Base-by-base conservation (phyloP, 2,329 filamentous ascomycete species). In the Hymenoscyphus repandus region DNA sequence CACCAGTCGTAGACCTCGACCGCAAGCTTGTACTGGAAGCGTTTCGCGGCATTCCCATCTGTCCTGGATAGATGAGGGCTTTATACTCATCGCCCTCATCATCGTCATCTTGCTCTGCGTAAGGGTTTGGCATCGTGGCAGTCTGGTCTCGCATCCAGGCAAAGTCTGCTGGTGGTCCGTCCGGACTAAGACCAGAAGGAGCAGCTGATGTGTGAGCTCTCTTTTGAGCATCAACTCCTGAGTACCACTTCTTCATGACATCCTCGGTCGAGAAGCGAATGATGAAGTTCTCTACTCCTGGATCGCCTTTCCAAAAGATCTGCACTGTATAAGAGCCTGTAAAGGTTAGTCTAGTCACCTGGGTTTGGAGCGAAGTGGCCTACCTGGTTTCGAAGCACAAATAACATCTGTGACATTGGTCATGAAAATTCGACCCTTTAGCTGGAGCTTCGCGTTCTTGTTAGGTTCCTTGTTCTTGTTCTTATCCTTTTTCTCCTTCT, bases 351-450 rank as follows among this genome's bases (percentile, higher is more conserved):
- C 50, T 40, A 15, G 33, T 27, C 18, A 20, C 18, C n/a, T 40
- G 13, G 34, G 10, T 40, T 17, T 17, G 18, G 38, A 11, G 13
- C n/a, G 5, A 18, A 40, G 17, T 18, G 10, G 10, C 13, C 10
- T 80, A 95, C 91, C 90, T 70, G 90, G 88, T 69, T 91, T 96
- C 45, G 86, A 83, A 53, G 93, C 76, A 15, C 87, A 91, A 38
- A 96, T 76, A n/a, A 96, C 85, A 68, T 96, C 90, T 36, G 91
- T 97, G 49, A 99, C 92, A 65, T 99, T 99, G 60, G 91, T 90
- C 91, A 99, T 97, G 72, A 96, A 97, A 63, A 99, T 99, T 46
- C 93, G 83, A 36, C 93, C 93, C 70, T 99, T 99, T 30, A 99
- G 78, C 69, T 96, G 91, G 54, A 97, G 76, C 70, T 92, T 96